phyloP scores from a whole-genome alignment of 2,329 filamentous ascomycete species.

The Alternaria sp. region DNA sequence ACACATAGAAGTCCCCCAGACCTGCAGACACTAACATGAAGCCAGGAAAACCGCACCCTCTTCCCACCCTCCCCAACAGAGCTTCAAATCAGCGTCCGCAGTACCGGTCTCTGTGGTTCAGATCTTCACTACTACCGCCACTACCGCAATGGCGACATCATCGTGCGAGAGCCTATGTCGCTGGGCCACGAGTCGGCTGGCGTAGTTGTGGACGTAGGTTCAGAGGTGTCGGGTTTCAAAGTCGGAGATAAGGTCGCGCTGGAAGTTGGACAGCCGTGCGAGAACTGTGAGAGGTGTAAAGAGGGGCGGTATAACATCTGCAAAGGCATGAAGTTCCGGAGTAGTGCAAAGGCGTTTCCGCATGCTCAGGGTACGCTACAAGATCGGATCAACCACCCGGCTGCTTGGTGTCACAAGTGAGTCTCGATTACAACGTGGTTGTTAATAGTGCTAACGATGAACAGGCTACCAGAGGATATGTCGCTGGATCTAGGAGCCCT shows the following conservation, averaged over 20 bases:
- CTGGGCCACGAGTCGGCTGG: constrained; percentile 81
- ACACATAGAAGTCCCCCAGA: not conserved
- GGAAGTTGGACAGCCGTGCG: constrained; percentile 88
- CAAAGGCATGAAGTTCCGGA: constrained; percentile 63
- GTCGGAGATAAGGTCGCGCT: constrained; percentile 86
- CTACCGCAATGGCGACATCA: constrained; percentile 84
- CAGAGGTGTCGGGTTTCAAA: constrained; percentile 66
- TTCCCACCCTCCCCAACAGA: constrained; percentile 58
- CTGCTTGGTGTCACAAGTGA: constrained; percentile 63
- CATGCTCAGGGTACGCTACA: constrained; percentile 70
- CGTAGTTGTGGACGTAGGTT: constrained; percentile 74
- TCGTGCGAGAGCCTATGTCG: constrained; percentile 81
- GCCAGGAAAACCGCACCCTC: constrained; percentile 60
- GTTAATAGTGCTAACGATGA: constrained; percentile 4
- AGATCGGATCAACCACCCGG: constrained; percentile 67
- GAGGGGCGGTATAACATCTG: constrained; percentile 68
- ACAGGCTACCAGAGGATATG: constrained; percentile 57
- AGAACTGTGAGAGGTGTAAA: constrained; percentile 62
- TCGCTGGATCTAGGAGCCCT: constrained; percentile 64
- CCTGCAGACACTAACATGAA: not conserved
- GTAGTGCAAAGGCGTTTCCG: constrained; percentile 65
- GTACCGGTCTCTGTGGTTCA: constrained; percentile 73
- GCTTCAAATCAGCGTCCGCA: constrained; percentile 68
- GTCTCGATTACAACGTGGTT: not conserved
- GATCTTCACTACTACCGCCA: constrained; percentile 87